Conservation (phyloP, 176 grass and related monocot species). For the Paspalum vaginatum region DNA sequence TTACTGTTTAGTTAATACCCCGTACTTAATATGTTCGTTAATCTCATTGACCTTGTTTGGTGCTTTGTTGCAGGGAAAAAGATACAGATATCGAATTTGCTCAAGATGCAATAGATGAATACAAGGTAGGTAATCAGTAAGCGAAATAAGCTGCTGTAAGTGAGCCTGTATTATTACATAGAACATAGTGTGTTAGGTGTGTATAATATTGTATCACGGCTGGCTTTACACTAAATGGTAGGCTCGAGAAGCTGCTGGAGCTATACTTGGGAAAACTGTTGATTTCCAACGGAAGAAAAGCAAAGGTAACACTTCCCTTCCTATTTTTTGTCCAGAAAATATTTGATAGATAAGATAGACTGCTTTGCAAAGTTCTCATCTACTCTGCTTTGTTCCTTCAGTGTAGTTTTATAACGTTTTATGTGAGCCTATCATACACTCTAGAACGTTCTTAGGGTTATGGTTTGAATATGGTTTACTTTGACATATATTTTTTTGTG, state of each 20-base stretch:
- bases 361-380: constrained; percentile 15
- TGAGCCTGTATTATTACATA: too few relatives aligned
- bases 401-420: constrained; percentile 14
- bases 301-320: constrained; percentile 58
- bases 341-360: not conserved
- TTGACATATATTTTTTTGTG: not conserved
- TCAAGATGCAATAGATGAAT: constrained; percentile 98
- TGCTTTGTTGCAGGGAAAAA: constrained; percentile 78
- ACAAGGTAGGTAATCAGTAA: constrained; percentile 71
- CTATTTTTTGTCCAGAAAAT: constrained; percentile 32
- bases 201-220: constrained; percentile 34
- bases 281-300: constrained; percentile 98
- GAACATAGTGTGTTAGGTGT: not conserved
- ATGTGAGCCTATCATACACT: constrained; percentile 34
- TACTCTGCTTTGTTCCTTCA: constrained; percentile 12
- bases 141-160: constrained; percentile 16
- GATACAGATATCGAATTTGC: constrained; percentile 99
- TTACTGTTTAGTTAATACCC: constrained; percentile 19
- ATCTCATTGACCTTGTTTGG: constrained; percentile 11
- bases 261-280: constrained; percentile 82
- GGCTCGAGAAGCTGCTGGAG: constrained; percentile 79
- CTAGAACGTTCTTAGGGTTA: not conserved
- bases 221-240: constrained; percentile 44
- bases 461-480: constrained; percentile 11
- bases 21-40: not conserved